Conservation (phyloP, 2,329 filamentous ascomycete genomes). For the Rutstroemia sydowiana region DNA sequence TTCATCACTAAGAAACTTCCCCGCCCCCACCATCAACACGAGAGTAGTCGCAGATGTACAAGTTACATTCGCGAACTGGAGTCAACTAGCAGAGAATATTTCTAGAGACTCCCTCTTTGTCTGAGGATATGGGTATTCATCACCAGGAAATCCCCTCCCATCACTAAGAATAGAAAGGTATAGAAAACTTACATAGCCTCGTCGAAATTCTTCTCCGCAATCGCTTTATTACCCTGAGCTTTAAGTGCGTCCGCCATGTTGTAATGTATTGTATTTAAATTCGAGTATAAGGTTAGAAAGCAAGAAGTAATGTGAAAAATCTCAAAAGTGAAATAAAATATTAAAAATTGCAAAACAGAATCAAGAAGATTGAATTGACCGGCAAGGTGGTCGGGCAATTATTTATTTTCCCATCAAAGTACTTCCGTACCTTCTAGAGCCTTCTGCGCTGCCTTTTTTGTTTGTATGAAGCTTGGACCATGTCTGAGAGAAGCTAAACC, state of each 20-base stretch:
- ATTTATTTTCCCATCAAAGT: background rate
- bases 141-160: no score
- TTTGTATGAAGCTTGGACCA: background rate
- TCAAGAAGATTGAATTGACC: background rate
- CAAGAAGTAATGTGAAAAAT: background rate
- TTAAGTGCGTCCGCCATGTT: constrained; percentile 61
- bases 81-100: no score
- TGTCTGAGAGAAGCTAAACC: background rate
- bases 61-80: no score
- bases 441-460: background rate
- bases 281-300: background rate
- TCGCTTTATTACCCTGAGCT: constrained; percentile 97
- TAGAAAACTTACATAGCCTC: constrained; percentile 74
- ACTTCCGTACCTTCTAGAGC: background rate
- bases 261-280: background rate
- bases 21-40: no score
- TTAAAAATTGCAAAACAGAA: background rate
- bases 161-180: constrained; percentile 13
- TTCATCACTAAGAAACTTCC: background rate
- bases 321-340: background rate
- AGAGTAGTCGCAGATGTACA: no score
- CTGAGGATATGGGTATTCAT: no score
- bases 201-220: constrained; percentile 92
- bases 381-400: background rate
- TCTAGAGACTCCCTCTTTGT: no score